Percentiles rank a stretch among this genome's conserved stretches.
These are phyloP conservation scores for Phytophthora citrophthora DNA, from an alignment of 352 stramenopile genomes.

Conservation along the genomic window DNA sequence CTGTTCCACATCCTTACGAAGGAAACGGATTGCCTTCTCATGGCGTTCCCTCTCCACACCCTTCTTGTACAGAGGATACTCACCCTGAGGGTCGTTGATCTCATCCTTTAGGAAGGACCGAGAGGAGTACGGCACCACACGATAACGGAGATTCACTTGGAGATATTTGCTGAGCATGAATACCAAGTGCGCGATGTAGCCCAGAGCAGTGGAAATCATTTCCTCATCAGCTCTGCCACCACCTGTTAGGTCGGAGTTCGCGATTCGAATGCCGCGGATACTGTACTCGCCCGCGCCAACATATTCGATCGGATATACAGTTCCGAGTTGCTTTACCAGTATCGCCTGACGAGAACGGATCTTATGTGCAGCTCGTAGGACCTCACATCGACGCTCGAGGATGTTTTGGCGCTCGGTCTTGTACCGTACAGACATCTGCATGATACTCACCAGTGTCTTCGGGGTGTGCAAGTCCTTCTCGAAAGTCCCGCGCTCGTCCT, in stretches of 20 bases:
- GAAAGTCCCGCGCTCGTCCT: constrained; percentile 79
- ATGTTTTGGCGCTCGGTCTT: constrained; percentile 86
- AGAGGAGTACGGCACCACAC: constrained; percentile 80
- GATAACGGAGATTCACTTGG: constrained; percentile 85
- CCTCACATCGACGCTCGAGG: constrained; percentile 73
- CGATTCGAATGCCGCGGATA: constrained; percentile 81
- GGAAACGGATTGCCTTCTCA: constrained; percentile 78
- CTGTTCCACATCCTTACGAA: constrained; percentile 87
- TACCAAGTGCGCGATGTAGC: constrained; percentile 87
- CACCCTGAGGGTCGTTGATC: constrained; percentile 79
- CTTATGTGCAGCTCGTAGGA: constrained; percentile 81
- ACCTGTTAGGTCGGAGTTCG: constrained; percentile 71
- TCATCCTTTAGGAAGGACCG: constrained; percentile 87
- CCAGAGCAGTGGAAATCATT: constrained; percentile 81
- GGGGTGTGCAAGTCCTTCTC: constrained; percentile 84
- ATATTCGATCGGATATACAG: constrained; percentile 88
- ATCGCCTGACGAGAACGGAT: constrained; percentile 83
- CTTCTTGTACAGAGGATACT: constrained; percentile 87
- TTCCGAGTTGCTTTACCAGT: constrained; percentile 75
- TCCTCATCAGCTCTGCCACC: constrained; percentile 74
- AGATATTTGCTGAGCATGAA: constrained; percentile 92
- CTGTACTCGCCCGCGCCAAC: constrained; percentile 80
- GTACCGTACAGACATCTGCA: constrained; percentile 86
- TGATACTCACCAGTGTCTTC: constrained; percentile 75
- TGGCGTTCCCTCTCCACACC: constrained; percentile 79